Evolutionary conservation across 129 eudicot genomes (phyloP).

Genomic region (Centella asiatica): DNA sequence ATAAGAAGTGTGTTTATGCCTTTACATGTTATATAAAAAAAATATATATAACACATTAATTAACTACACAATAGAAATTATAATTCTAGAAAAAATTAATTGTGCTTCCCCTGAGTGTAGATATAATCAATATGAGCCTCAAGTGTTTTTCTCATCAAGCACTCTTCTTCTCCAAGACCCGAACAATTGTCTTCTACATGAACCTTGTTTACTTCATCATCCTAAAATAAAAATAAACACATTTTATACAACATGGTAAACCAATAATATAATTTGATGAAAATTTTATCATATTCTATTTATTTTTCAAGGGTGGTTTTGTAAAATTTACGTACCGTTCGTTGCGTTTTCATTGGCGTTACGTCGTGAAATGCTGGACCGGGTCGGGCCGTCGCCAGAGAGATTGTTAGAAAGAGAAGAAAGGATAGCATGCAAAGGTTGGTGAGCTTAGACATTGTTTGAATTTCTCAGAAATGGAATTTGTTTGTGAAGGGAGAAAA

Average conservation of each 20-base stretch:
- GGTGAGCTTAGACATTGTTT: constrained; percentile 42
- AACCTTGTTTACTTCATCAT: constrained; percentile 23
- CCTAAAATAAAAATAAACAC: constrained; percentile 20
- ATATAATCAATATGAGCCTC: constrained; percentile 64
- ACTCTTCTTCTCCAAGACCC: constrained; percentile 59
- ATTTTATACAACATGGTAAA: constrained; percentile 2
- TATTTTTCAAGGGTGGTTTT: background rate
- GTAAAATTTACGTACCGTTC: constrained; percentile 18
- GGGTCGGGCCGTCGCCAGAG: constrained; percentile 35
- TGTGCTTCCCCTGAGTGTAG: constrained; percentile 42
- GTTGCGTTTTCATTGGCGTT: constrained; percentile 38
- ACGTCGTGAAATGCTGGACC: constrained; percentile 32
- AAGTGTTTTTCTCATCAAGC: constrained; percentile 60
- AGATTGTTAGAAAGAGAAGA: constrained; percentile 30
- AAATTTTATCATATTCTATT: background rate
- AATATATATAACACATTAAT: too few species aligned
- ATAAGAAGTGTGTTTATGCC: too few species aligned
- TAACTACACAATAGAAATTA: too few species aligned
- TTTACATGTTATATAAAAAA: too few species aligned
- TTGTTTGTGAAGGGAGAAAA: constrained; percentile 4
- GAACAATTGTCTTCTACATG: constrained; percentile 34
- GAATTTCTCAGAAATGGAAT: constrained; percentile 2
- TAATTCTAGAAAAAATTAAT: too few species aligned
- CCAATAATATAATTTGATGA: background rate
- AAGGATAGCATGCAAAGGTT: constrained; percentile 44